Evolutionary conservation across 768 basidiomycete species (phyloP).

Genomic region (Leccinum barrowsii): DNA sequence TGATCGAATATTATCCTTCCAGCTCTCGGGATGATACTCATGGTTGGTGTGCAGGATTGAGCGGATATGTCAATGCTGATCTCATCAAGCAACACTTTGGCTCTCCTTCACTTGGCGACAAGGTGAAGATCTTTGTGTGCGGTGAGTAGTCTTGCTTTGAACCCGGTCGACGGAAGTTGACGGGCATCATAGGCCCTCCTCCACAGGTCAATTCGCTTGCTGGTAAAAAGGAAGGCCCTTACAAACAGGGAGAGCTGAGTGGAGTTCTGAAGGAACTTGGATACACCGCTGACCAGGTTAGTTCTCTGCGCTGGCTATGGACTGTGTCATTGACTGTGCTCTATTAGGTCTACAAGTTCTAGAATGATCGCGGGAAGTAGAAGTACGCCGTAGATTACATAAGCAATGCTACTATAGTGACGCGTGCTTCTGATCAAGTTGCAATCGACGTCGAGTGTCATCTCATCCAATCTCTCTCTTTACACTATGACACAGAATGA

Average conservation of each 20-base stretch:
- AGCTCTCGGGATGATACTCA: slow-evolving; percentile 4
- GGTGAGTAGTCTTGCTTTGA: slow-evolving; percentile 44
- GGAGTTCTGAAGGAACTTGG: slow-evolving; percentile 86
- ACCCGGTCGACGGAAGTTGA: neutral
- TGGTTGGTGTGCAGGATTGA: slow-evolving; percentile 41
- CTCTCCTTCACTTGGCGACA: slow-evolving; percentile 59
- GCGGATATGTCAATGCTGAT: slow-evolving; percentile 72
- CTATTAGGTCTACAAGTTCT: slow-evolving; percentile 42
- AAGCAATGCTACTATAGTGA: slow-evolving; percentile 20
- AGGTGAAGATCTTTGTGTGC: slow-evolving; percentile 87
- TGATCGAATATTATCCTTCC: slow-evolving; percentile 23
- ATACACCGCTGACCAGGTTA: slow-evolving; percentile 84
- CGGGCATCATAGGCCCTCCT: slow-evolving; percentile 56
- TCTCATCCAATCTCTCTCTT: neutral
- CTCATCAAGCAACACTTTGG: slow-evolving; percentile 73
- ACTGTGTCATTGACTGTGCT: neutral
- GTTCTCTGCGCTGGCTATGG: neutral
- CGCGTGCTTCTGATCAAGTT: slow-evolving; percentile 26
- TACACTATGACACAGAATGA: slow-evolving; percentile 48
- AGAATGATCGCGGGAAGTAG: slow-evolving; percentile 3
- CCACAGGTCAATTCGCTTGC: slow-evolving; percentile 84
- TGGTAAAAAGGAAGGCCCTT: slow-evolving; percentile 79
- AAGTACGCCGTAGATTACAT: slow-evolving; percentile 26
- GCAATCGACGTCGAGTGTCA: slow-evolving; percentile 16
- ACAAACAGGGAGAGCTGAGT: slow-evolving; percentile 77